These are phyloP conservation scores for Penicillium psychrofluorescens DNA, from an alignment of 495 filamentous ascomycete genomes.

Conservation along the genomic window DNA sequence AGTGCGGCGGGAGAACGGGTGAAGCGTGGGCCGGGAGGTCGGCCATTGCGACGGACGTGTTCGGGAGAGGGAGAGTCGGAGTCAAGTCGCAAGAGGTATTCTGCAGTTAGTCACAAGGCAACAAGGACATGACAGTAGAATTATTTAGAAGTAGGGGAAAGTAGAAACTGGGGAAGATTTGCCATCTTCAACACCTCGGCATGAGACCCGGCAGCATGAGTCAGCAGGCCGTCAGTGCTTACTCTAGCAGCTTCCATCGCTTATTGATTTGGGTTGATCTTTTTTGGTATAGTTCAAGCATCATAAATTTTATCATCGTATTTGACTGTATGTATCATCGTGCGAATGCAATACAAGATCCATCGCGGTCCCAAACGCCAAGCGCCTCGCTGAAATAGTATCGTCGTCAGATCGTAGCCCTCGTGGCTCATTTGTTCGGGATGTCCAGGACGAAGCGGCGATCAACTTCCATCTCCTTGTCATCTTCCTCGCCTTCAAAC, in stretches of 20 bases:
- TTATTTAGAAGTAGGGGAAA: background rate
- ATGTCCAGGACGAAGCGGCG: constrained; percentile 75
- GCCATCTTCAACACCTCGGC: background rate
- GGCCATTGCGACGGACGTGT: constrained; percentile 28
- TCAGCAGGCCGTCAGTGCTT: constrained; percentile 19
- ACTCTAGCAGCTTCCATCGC: constrained; percentile 15
- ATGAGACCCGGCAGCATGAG: constrained; percentile 13
- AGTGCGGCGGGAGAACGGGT: constrained; percentile 41
- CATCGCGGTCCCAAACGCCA: constrained; percentile 5
- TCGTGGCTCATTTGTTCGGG: constrained; percentile 31
- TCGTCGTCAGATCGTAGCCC: constrained; percentile 17
- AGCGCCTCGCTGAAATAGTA: constrained; percentile 26
- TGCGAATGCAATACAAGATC: too few relatives aligned
- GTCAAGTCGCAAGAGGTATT: too few relatives aligned
- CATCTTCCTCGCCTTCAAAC: constrained; percentile 84
- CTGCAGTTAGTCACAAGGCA: too few relatives aligned
- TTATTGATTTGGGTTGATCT: background rate
- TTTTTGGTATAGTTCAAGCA: too few relatives aligned
- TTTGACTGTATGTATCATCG: too few relatives aligned
- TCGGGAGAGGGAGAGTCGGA: background rate
- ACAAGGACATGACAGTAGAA: too few relatives aligned
- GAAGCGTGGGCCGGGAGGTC: constrained; percentile 45
- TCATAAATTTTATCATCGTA: background rate
- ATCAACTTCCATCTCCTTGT: constrained; percentile 73
- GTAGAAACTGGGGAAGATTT: background rate